A percentile compares a stretch with the other conserved stretches of the same genome.
phyloP scores from a whole-genome alignment of 352 stramenopile genomes.

The Phytopythium cucurbitacearum region DNA sequence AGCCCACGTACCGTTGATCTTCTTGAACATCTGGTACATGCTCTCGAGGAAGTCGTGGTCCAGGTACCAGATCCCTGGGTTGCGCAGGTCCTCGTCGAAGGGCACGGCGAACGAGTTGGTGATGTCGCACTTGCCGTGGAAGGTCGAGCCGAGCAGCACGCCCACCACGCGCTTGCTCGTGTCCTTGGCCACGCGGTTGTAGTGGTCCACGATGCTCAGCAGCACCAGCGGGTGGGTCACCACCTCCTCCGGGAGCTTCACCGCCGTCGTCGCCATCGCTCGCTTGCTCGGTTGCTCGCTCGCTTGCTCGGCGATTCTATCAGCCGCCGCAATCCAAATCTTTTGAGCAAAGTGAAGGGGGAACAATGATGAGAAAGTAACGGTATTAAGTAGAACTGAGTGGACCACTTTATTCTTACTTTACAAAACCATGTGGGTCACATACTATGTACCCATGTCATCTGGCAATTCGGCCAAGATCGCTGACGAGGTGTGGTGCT shows the following conservation, averaged over 20 bases:
- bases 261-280: not conserved
- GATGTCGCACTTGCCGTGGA: slow-evolving; percentile 93
- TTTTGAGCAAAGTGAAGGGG: too few species aligned
- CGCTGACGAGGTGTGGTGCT: not conserved
- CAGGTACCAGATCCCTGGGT: slow-evolving; percentile 98
- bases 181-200: slow-evolving; percentile 98
- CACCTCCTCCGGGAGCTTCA: slow-evolving; percentile 87
- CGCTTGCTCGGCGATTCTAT: too few species aligned
- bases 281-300: too few species aligned
- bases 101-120: slow-evolving; percentile 95
- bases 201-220: slow-evolving; percentile 98
- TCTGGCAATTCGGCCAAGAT: not conserved
- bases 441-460: not conserved
- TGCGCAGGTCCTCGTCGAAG: slow-evolving; percentile 98
- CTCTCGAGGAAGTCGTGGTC: slow-evolving; percentile 99
- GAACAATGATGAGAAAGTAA: too few species aligned
- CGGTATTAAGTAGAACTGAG: too few species aligned
- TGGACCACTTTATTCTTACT: too few species aligned
- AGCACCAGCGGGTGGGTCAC: slow-evolving; percentile 99
- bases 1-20: slow-evolving; percentile 77
- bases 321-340: too few species aligned
- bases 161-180: slow-evolving; percentile 98
- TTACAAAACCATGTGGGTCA: not conserved
- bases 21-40: slow-evolving; percentile 96
- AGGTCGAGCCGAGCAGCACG: slow-evolving; percentile 95